Evolutionary conservation across 495 filamentous ascomycete genomes (phyloP), one percentile per base, ranked within the genome.

Genomic region (Annulohypoxylon nitens): DNA sequence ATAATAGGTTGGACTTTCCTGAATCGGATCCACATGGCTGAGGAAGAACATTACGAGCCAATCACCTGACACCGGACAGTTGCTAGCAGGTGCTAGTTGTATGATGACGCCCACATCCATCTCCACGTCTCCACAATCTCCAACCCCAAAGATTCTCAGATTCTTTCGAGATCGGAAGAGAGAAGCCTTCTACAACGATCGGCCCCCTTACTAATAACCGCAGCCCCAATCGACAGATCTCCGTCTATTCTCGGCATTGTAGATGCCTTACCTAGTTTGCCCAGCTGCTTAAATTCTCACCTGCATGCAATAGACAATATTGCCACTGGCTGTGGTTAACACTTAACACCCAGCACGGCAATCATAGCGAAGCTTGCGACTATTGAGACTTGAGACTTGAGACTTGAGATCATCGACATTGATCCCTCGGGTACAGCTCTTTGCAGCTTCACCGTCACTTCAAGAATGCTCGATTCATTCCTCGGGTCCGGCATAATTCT

Each of bases 141-240:
- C 30, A 30, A 30, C 30, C 30, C 5, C 3, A 6, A 30, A 43
- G 39, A 43, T 43, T 43, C 12, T 4, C 39, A 50, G 61, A 54
- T 63, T 64, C 47, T 58, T 43, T 59, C 58, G 51, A 69, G 71
- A 74, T 74, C 71, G 59, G 12, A 41, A 62, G 47, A 53, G n/a
- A 65, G 61, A 66, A 47, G 18, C 54, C 65, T 61, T 73, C 70
- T 65, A 48, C 67, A 67, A 57, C 67, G 71, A 74, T 74, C 71
- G 67, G 59, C 30, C 45, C 1, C n/a, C 47, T 45, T 53, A 34
- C 54, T 55, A 51, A 23, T 23, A 23, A 23, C 20, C 20, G 20
- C 20, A 23, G 20, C 1, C 23, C 5, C 23, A 59, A 26, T 25
- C 9, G 20, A 26, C 43, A 8, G 25, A 51, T 26, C 20, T 3